Evolutionary conservation across 768 basidiomycete genomes (phyloP).

Genomic region (Tremella mesenterica): DNA sequence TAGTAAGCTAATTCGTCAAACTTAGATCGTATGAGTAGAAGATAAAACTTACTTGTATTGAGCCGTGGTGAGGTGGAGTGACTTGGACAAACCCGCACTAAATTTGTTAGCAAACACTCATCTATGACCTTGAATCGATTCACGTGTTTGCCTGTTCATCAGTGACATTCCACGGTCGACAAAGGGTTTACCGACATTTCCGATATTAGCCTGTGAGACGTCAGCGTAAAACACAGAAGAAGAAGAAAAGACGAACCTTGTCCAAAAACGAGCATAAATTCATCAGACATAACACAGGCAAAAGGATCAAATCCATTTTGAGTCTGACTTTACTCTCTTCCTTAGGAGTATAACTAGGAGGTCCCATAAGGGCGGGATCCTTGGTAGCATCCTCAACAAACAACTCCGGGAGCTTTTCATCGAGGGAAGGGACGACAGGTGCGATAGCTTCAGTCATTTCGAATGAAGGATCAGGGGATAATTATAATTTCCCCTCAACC

Average conservation of each 20-base stretch:
- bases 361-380: neutral
- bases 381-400: constrained; percentile 1
- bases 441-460: constrained; percentile 1
- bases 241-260: no score
- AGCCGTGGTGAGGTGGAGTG: constrained; percentile 8
- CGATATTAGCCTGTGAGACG: constrained; percentile 25
- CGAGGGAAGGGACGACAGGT: neutral
- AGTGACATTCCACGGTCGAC: no score
- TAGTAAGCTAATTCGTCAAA: constrained; percentile 2
- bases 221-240: no score
- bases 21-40: neutral
- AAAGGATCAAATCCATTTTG: constrained; percentile 17
- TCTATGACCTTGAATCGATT: neutral
- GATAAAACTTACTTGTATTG: constrained; percentile 15
- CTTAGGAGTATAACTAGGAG: constrained; percentile 8
- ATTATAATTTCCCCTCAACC: no score
- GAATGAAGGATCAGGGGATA: neutral
- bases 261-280: constrained; percentile 18
- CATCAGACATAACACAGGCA: constrained; percentile 16
- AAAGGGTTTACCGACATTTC: no score
- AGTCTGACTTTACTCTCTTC: constrained; percentile 10
- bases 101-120: neutral
- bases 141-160: constrained; percentile 8
- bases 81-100: constrained; percentile 14
- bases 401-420: neutral